A percentile compares a stretch with the other conserved stretches of the same genome.
Evolutionary conservation across 176 grass and related monocot species (phyloP).

Genomic region (Zea luxurians): DNA sequence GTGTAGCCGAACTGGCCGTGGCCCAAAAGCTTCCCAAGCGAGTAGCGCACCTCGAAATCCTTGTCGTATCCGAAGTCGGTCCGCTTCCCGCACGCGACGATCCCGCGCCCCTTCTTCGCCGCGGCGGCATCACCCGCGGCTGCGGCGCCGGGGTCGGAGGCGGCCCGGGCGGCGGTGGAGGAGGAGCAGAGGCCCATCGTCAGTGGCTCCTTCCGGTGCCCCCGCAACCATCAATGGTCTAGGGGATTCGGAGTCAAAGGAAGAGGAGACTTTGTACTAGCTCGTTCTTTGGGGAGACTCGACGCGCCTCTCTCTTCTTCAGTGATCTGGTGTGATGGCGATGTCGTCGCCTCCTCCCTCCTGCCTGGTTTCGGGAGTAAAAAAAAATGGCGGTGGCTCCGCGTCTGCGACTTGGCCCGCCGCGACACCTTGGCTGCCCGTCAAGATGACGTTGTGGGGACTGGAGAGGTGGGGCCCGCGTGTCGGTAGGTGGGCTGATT

Average conservation of each 20-base stretch:
- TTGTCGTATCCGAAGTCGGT: conserved; percentile 86
- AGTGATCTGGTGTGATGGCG: neutral
- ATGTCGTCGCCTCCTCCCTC: neutral
- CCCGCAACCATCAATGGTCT: conserved; percentile 44
- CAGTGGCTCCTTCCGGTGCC: conserved; percentile 1
- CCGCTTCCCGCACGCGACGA: conserved; percentile 69
- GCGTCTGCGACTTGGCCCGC: neutral
- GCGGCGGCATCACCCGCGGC: neutral
- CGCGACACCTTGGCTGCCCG: too few species aligned
- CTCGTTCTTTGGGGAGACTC: neutral
- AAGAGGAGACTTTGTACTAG: neutral
- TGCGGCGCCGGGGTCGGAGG: neutral
- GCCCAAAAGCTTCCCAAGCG: conserved; percentile 75
- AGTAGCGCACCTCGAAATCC: conserved; percentile 71
- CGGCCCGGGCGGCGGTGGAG: conserved; percentile 15
- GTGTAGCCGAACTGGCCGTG: conserved; percentile 89
- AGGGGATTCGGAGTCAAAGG: conserved; percentile 27
- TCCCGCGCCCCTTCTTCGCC: conserved; percentile 1
- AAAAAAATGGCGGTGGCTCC: conserved; percentile 22
- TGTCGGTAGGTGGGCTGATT: neutral
- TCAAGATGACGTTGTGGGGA: neutral
- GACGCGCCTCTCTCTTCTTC: neutral
- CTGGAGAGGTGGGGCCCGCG: neutral
- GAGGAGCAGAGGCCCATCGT: conserved; percentile 56
- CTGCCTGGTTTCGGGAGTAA: neutral